These are phyloP conservation scores for Pichia eremophila DNA, from an alignment of 805 yeast genomes.

Conservation along the genomic window DNA sequence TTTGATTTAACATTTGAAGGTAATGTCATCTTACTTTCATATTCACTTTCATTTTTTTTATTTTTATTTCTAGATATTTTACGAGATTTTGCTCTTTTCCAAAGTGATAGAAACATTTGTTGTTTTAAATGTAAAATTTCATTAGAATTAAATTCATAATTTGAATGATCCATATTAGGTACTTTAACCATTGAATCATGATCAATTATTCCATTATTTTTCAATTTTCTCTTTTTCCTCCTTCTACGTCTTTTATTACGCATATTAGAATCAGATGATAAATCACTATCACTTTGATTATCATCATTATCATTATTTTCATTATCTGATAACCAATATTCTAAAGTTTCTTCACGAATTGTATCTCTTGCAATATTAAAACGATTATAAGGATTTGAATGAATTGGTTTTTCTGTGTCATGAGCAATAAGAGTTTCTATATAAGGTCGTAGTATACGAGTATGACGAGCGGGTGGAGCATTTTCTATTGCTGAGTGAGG, in stretches of 20 bases:
- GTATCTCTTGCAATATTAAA: constrained; percentile 9
- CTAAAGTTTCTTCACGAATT: constrained; percentile 13
- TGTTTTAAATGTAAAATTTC: constrained; percentile 2
- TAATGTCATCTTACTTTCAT: neutral
- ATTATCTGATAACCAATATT: constrained; percentile 15
- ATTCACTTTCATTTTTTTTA: neutral
- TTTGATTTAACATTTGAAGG: neutral
- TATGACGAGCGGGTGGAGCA: neutral
- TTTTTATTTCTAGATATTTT: neutral
- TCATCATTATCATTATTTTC: constrained; percentile 1
- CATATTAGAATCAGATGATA: neutral
- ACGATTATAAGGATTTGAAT: constrained; percentile 9
- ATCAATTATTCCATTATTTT: neutral
- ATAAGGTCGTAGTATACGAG: constrained; percentile 4
- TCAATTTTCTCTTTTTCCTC: neutral
- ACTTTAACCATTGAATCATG: neutral
- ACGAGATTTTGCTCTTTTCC: neutral
- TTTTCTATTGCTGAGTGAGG: neutral
- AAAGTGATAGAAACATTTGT: constrained; percentile 6
- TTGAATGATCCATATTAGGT: neutral
- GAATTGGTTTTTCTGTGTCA: constrained; percentile 4
- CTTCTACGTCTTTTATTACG: neutral
- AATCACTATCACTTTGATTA: neutral
- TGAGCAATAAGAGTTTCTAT: neutral
- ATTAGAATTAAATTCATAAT: neutral